Percentiles rank a stretch among this genome's conserved stretches.
phyloP scores from a whole-genome alignment of 2,329 filamentous ascomycete genomes.

The Clonostachys sp. region DNA sequence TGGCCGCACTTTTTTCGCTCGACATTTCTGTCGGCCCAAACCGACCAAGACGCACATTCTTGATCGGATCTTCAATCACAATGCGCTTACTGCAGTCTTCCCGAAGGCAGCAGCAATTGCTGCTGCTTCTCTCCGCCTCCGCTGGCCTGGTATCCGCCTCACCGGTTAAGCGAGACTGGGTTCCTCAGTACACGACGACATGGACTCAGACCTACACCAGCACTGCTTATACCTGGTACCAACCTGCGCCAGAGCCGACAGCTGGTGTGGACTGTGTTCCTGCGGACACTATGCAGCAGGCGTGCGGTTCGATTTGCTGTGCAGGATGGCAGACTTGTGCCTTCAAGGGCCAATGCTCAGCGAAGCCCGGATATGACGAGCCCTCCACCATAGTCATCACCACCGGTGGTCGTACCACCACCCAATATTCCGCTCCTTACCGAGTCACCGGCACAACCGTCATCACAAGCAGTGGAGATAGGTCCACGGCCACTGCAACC shows the following conservation, averaged over 20 bases:
- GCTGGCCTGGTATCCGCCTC: no score
- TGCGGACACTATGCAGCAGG: constrained; percentile 45
- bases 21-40: no score
- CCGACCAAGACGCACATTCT: no score
- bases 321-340: constrained; percentile 65
- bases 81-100: no score
- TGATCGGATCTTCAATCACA: no score
- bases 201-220: constrained; percentile 60
- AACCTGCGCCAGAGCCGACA: constrained; percentile 37
- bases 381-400: constrained; percentile 37
- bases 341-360: constrained; percentile 49
- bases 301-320: constrained; percentile 69
- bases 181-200: constrained; percentile 37
- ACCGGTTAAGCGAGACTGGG: no score
- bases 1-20: no score
- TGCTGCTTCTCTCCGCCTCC: no score
- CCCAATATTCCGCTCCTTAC: constrained; percentile 44
- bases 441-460: constrained; percentile 53
- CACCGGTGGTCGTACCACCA: constrained; percentile 43
- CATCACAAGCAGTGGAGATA: constrained; percentile 44
- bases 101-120: no score
- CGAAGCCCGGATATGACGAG: constrained; percentile 42
- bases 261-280: constrained; percentile 44
- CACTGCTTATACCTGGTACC: constrained; percentile 46
- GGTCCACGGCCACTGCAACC: constrained; percentile 38